Evolutionary conservation across 2,329 filamentous ascomycete species (phyloP).

Genomic region (Massarina eburnea): DNA sequence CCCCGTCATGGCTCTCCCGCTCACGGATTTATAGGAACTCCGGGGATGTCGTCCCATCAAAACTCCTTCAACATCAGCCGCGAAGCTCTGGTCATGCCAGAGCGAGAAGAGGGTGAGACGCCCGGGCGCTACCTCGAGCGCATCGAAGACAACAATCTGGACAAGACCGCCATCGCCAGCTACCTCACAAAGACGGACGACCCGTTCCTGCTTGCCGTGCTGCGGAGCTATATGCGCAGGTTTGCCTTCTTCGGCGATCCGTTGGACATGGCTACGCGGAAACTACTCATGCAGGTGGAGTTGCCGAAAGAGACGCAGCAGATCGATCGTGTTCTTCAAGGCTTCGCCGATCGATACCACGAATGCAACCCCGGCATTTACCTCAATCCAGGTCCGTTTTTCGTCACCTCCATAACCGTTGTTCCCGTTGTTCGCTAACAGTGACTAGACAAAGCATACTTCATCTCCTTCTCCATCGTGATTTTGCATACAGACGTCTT

Average conservation of each 20-base stretch:
- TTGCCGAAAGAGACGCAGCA: conserved; percentile 97
- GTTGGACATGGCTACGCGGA: conserved; percentile 96
- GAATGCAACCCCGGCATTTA: conserved; percentile 99
- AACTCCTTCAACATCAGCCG: conserved; percentile 79
- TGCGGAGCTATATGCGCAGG: conserved; percentile 92
- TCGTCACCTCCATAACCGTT: not conserved
- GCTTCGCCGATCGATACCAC: conserved; percentile 94
- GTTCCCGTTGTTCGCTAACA: conserved; percentile 18
- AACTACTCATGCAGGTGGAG: conserved; percentile 94
- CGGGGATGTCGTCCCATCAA: conserved; percentile 74
- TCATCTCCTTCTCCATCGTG: conserved; percentile 93
- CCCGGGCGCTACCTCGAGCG: conserved; percentile 85
- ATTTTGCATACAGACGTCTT: conserved; percentile 99
- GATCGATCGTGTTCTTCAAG: conserved; percentile 90
- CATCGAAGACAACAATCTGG: conserved; percentile 75
- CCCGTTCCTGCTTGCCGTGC: conserved; percentile 75
- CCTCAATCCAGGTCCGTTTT: conserved; percentile 62
- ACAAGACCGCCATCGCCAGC: conserved; percentile 79
- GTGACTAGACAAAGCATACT: conserved; percentile 81
- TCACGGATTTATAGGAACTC: conserved; percentile 64
- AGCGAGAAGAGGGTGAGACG: conserved; percentile 83
- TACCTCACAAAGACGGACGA: conserved; percentile 85
- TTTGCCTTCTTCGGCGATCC: conserved; percentile 96
- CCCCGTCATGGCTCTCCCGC: conserved; percentile 62
- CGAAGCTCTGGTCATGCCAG: conserved; percentile 70